Evolutionary conservation across 352 stramenopile genomes (phyloP).

Genomic region (Phytophthora crassamura): DNA sequence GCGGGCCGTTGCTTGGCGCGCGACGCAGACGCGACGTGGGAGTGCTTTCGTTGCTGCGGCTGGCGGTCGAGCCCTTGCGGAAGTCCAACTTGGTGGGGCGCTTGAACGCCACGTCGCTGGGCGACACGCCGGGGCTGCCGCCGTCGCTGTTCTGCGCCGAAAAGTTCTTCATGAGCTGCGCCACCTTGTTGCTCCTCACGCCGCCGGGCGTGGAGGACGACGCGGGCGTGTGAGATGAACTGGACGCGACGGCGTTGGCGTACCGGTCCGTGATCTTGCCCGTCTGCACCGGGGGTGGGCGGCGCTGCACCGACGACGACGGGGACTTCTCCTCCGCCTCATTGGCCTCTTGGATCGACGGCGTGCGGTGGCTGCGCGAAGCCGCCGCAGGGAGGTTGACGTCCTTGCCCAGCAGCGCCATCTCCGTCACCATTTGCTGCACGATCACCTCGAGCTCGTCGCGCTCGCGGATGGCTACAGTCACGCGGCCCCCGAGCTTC

Average conservation of each 20-base stretch:
- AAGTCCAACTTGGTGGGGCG: constrained; percentile 49
- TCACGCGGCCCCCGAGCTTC: constrained; percentile 54
- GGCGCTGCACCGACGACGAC: constrained; percentile 2
- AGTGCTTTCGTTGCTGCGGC: constrained; percentile 25
- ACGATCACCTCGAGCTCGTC: constrained; percentile 68
- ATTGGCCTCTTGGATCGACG: constrained; percentile 28
- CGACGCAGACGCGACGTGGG: constrained; percentile 9
- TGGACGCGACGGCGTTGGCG: constrained; percentile 46
- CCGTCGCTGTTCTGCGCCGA: constrained; percentile 39
- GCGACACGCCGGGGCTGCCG: constrained; percentile 17
- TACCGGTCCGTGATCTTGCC: constrained; percentile 61
- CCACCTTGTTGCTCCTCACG: constrained; percentile 56
- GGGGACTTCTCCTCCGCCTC: constrained; percentile 41
- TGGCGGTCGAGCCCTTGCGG: constrained; percentile 45
- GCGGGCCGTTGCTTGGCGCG: constrained; percentile 9
- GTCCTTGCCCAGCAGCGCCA: constrained; percentile 45
- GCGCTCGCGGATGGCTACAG: constrained; percentile 54
- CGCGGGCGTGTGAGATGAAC: constrained; percentile 17
- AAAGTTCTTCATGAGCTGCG: constrained; percentile 81
- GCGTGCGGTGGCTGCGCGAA: constrained; percentile 20
- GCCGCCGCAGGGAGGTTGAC: constrained; percentile 19
- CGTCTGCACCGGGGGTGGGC: constrained; percentile 13
- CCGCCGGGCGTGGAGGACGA: constrained; percentile 10
- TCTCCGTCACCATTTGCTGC: constrained; percentile 65
- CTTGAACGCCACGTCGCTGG: constrained; percentile 36